These are phyloP conservation scores for Candida stauntonica DNA, from an alignment of 805 yeast species.

Conservation along the genomic window DNA sequence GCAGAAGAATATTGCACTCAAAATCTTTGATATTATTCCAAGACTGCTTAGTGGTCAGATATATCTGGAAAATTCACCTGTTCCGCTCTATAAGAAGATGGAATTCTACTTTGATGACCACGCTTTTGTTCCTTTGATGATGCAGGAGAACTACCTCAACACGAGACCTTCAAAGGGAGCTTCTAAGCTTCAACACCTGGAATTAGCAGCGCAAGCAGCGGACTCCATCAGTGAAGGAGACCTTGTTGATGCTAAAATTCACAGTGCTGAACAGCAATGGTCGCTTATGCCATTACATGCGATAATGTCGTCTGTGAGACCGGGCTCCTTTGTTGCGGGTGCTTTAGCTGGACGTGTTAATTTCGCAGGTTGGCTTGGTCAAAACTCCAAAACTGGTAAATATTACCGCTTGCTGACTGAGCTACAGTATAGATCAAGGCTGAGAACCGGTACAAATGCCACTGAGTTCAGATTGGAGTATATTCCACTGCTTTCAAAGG, in stretches of 20 bases:
- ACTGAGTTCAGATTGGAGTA: slow-evolving; percentile 72
- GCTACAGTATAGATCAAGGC: slow-evolving; percentile 79
- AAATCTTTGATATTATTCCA: slow-evolving; percentile 87
- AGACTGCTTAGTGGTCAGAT: slow-evolving; percentile 58
- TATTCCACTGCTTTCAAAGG: slow-evolving; percentile 57
- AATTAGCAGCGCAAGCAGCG: slow-evolving; percentile 72
- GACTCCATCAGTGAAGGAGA: slow-evolving; percentile 85
- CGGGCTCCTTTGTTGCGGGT: slow-evolving; percentile 73
- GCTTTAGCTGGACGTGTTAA: slow-evolving; percentile 61
- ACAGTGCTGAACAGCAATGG: slow-evolving; percentile 94
- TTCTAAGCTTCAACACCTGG: slow-evolving; percentile 48
- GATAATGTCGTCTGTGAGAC: slow-evolving; percentile 76
- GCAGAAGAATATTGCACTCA: slow-evolving; percentile 86
- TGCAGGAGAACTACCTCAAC: slow-evolving; percentile 84
- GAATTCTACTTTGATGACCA: slow-evolving; percentile 91
- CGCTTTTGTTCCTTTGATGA: slow-evolving; percentile 92
- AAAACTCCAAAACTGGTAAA: slow-evolving; percentile 80
- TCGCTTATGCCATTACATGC: slow-evolving; percentile 89
- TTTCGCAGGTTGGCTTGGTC: slow-evolving; percentile 87
- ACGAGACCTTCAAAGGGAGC: slow-evolving; percentile 52
- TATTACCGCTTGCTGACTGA: slow-evolving; percentile 78
- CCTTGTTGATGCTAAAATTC: slow-evolving; percentile 71
- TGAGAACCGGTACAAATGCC: slow-evolving; percentile 73
- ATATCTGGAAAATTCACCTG: slow-evolving; percentile 48
- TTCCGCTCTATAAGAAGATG: slow-evolving; percentile 72